phyloP scores from a whole-genome alignment of 805 yeast genomes.

The Lachancea thermotolerans region DNA sequence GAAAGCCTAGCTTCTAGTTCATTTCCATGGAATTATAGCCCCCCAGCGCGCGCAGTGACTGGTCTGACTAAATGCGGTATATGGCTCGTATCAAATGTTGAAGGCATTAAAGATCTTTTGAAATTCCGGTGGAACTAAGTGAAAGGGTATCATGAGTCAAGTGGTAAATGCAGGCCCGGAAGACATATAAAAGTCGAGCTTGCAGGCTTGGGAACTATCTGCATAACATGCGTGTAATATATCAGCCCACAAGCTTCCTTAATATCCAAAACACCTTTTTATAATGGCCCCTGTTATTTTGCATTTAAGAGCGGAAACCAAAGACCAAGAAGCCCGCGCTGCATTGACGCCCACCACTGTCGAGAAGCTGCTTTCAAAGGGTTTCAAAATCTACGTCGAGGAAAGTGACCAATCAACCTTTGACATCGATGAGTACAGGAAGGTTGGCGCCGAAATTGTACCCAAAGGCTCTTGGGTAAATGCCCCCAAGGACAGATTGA shows the following conservation, averaged over 20 bases:
- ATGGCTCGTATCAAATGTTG: no score
- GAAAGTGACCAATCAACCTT: slow-evolving; percentile 81
- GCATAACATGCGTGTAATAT: no score
- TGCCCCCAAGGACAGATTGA: slow-evolving; percentile 87
- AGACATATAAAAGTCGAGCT: background rate
- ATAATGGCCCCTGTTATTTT: slow-evolving; percentile 41
- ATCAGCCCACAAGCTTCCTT: no score
- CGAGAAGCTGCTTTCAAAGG: slow-evolving; percentile 75
- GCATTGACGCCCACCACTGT: slow-evolving; percentile 92
- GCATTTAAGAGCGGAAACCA: slow-evolving; percentile 94
- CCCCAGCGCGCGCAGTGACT: no score
- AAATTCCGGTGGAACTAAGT: background rate
- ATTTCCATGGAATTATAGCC: no score
- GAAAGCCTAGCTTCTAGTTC: no score
- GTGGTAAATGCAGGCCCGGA: background rate
- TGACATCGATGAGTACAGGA: slow-evolving; percentile 62
- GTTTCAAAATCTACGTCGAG: slow-evolving; percentile 85
- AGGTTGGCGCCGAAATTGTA: slow-evolving; percentile 80
- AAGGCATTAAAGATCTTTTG: background rate
- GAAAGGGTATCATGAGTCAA: background rate
- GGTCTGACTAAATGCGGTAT: no score
- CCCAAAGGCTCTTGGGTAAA: slow-evolving; percentile 89
- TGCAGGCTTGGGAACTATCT: no score
- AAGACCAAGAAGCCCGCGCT: slow-evolving; percentile 96
- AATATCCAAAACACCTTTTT: no score